Percentiles rank a stretch among this genome's conserved stretches.
phyloP scores from a whole-genome alignment of 176 grass and related monocot genomes.

The Olyra latifolia region DNA sequence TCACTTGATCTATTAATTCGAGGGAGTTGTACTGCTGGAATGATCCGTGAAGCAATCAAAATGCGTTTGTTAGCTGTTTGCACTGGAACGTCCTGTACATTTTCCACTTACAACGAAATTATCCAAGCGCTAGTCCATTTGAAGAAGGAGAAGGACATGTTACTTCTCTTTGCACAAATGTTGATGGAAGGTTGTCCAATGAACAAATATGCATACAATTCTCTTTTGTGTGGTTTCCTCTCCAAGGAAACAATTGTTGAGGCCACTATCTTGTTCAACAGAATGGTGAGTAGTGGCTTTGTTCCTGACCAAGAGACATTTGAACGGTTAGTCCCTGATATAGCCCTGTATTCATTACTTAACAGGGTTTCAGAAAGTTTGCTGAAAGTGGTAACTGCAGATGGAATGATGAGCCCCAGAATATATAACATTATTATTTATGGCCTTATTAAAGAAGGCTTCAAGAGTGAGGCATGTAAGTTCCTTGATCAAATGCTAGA shows the following conservation, averaged over 20 bases:
- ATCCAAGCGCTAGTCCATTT: conserved; percentile 41
- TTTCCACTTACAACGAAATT: conserved; percentile 43
- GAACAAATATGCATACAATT: conserved; percentile 35
- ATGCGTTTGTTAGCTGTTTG: conserved; percentile 48
- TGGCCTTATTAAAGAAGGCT: conserved; percentile 61
- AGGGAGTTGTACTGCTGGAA: conserved; percentile 48
- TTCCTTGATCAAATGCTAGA: conserved; percentile 73
- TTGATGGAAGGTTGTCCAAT: conserved; percentile 53
- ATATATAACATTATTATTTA: conserved; percentile 60
- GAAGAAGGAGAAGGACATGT: conserved; percentile 45
- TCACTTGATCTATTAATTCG: conserved; percentile 47
- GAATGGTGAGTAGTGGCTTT: conserved; percentile 50
- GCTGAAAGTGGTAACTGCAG: conserved; percentile 38
- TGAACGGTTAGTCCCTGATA: conserved; percentile 46
- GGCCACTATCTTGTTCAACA: conserved; percentile 55
- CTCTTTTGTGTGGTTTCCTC: conserved; percentile 49
- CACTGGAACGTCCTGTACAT: conserved; percentile 38
- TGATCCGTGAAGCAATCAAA: conserved; percentile 43
- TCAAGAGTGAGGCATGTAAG: conserved; percentile 48
- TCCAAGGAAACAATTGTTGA: conserved; percentile 34
- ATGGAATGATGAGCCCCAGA: conserved; percentile 39
- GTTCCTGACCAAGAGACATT: conserved; percentile 55
- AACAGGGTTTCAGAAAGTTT: conserved; percentile 51
- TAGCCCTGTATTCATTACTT: conserved; percentile 45
- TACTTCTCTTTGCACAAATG: conserved; percentile 58